Base-by-base conservation (phyloP, 2,329 filamentous ascomycete species). In the Pseudogymnoascus sp. region DNA sequence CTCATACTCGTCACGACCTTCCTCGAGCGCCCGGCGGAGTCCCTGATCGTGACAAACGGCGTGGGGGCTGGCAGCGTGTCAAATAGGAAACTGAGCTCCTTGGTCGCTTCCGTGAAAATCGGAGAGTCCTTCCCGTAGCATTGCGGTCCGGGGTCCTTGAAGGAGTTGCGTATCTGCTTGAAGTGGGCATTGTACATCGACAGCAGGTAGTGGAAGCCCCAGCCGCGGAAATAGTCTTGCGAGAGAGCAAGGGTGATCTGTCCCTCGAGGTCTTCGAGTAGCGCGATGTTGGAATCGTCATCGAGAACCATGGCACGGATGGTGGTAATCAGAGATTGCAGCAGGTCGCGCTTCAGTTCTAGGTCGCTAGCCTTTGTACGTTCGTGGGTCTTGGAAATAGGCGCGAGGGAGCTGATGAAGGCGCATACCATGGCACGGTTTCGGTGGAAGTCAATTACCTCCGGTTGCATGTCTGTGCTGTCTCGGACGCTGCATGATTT, bases 131-230 rank as follows among this genome's bases (percentile, higher is more conserved):
- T 66, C 13, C 82, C 78, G 66, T 85, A 86, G 64, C 77, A 74
- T 5, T 82, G 75, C 3, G 83, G 81, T 0, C 84, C 84, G 0
- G 79, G 73, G 63, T 86, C 84, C 67, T 85, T 84, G 77, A 85
- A 86, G 0, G 79, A 81, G 68, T 84, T 85, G 73, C 83, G 84
- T 8, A 80, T 71, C 69, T 86, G 84, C 24, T 78, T 75, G 1
- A 75, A 74, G 65, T 87, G 82, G 0, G 83, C 83, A 63, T 79
- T 77, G 26, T 80, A 78, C 1, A 85, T 74, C 5, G 80, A 82
- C 0, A 79, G 79, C 5, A 86, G 76, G 68, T 82, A 87, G 69
- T 86, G 83, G 4, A 69, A 67, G 6, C 83, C 83, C 84, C 84
- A 87, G 69, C 71, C 76, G 2, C 37, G 3, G 65, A 79, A 83